phyloP scores from a whole-genome alignment of 2,329 filamentous ascomycete genomes.

The Alternaria conjuncta region DNA sequence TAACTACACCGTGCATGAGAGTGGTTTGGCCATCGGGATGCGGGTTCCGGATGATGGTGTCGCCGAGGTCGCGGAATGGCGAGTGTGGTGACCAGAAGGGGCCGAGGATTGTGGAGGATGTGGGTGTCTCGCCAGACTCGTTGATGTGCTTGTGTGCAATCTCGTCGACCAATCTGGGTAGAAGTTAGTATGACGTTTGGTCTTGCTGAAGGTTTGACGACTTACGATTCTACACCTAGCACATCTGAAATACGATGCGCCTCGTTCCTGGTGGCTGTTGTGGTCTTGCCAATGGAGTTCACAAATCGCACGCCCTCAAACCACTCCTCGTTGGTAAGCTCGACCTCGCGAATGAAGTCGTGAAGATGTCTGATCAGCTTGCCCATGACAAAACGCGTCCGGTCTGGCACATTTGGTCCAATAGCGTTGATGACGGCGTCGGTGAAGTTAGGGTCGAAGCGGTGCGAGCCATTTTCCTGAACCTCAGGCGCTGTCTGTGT shows the following conservation, averaged over 20 bases:
- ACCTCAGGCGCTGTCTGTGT: constrained; percentile 29
- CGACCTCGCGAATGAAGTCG: constrained; percentile 78
- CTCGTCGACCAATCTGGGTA: constrained; percentile 66
- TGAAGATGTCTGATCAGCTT: constrained; percentile 75
- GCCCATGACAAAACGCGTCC: constrained; percentile 68
- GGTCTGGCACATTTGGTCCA: constrained; percentile 70
- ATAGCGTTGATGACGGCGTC: constrained; percentile 75
- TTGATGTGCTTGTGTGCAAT: constrained; percentile 70
- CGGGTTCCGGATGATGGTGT: constrained; percentile 69
- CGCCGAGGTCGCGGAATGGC: constrained; percentile 72
- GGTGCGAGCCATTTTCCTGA: constrained; percentile 36
- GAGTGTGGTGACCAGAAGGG: constrained; percentile 80
- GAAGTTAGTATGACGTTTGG: neutral
- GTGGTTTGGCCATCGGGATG: constrained; percentile 64
- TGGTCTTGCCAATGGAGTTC: constrained; percentile 75
- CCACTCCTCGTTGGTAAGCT: constrained; percentile 80
- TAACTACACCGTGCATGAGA: constrained; percentile 73
- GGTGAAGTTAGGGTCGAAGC: constrained; percentile 80
- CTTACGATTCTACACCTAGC: constrained; percentile 74
- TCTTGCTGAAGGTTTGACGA: constrained; percentile 11
- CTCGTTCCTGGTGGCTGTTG: constrained; percentile 73
- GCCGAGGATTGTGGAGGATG: constrained; percentile 77
- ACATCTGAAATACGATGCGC: constrained; percentile 75
- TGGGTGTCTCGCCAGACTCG: constrained; percentile 67
- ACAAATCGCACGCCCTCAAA: constrained; percentile 75